Percentiles rank a stretch among this genome's conserved stretches.
Evolutionary conservation across 2,329 filamentous ascomycete genomes (phyloP).

Genomic region (Aspergillus fischeri): DNA sequence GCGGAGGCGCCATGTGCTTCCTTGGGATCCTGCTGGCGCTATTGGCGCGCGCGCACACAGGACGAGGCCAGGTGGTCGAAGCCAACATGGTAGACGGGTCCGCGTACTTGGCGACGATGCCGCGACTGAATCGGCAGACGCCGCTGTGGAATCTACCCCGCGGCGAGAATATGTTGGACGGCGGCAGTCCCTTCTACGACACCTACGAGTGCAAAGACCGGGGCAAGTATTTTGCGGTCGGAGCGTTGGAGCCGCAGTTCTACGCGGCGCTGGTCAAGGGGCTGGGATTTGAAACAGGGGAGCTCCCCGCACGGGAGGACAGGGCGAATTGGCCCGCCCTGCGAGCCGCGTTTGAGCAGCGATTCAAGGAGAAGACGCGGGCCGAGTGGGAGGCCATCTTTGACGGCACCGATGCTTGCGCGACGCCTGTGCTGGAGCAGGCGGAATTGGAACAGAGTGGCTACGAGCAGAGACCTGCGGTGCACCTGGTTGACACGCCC

Average conservation of each 20-base stretch:
- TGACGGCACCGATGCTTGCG: slow-evolving; percentile 87
- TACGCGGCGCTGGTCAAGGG: slow-evolving; percentile 65
- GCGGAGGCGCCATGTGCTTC: slow-evolving; percentile 77
- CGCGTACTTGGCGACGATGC: slow-evolving; percentile 73
- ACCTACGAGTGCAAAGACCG: slow-evolving; percentile 79
- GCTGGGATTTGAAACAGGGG: slow-evolving; percentile 53
- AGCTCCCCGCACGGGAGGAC: slow-evolving; percentile 53
- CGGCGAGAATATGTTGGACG: slow-evolving; percentile 76
- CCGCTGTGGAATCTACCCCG: slow-evolving; percentile 60
- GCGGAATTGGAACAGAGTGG: slow-evolving; percentile 62
- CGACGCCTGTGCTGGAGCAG: slow-evolving; percentile 79
- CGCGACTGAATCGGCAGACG: slow-evolving; percentile 62
- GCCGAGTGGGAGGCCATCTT: slow-evolving; percentile 81
- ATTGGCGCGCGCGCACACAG: slow-evolving; percentile 59
- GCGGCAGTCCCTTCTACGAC: slow-evolving; percentile 82
- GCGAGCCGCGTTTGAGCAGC: slow-evolving; percentile 54
- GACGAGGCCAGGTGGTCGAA: slow-evolving; percentile 82
- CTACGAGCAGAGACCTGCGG: slow-evolving; percentile 45
- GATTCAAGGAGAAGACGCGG: slow-evolving; percentile 67
- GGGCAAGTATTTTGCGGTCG: slow-evolving; percentile 76
- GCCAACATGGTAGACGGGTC: slow-evolving; percentile 95
- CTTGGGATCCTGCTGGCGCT: slow-evolving; percentile 79
- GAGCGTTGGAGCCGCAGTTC: slow-evolving; percentile 84
- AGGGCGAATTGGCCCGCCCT: slow-evolving; percentile 65
- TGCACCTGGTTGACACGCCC: slow-evolving; percentile 62